phyloP scores from a whole-genome alignment of 257 asterid genomes.

The Solanum habrochaites region DNA sequence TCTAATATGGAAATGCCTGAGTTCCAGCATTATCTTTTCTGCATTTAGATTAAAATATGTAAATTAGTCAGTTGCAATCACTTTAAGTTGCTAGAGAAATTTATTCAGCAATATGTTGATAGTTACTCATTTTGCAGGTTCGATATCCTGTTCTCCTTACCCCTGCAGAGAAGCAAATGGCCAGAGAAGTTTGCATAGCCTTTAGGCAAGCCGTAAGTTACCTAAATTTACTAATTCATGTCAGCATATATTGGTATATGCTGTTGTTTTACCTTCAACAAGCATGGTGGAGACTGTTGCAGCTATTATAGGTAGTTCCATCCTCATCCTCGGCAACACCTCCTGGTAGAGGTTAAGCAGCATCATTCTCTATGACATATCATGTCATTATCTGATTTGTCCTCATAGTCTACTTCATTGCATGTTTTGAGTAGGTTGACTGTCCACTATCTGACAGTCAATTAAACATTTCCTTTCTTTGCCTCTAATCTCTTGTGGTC shows the following conservation, averaged over 20 bases:
- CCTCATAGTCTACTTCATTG: background rate
- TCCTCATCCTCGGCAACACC: background rate
- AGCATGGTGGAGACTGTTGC: background rate
- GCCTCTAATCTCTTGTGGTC: background rate
- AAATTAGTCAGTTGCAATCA: background rate
- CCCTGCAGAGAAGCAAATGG: constrained; percentile 91
- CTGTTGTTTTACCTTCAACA: background rate
- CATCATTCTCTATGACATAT: background rate
- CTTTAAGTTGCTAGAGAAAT: background rate
- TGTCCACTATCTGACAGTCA: background rate
- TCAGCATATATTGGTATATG: background rate
- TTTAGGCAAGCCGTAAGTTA: constrained; percentile 91
- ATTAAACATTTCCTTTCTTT: background rate
- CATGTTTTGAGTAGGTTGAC: background rate
- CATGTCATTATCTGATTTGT: background rate
- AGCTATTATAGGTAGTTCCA: background rate
- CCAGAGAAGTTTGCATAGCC: constrained; percentile 94
- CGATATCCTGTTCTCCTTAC: constrained; percentile 97
- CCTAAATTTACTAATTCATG: background rate
- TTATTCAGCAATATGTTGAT: background rate
- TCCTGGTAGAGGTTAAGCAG: background rate
- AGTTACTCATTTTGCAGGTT: constrained; percentile 43
- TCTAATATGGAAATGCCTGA: background rate
- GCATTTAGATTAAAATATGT: background rate
- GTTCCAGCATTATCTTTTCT: background rate